Base-by-base conservation (phyloP, 2,329 filamentous ascomycete genomes). In the Colletotrichum theobromicola region DNA sequence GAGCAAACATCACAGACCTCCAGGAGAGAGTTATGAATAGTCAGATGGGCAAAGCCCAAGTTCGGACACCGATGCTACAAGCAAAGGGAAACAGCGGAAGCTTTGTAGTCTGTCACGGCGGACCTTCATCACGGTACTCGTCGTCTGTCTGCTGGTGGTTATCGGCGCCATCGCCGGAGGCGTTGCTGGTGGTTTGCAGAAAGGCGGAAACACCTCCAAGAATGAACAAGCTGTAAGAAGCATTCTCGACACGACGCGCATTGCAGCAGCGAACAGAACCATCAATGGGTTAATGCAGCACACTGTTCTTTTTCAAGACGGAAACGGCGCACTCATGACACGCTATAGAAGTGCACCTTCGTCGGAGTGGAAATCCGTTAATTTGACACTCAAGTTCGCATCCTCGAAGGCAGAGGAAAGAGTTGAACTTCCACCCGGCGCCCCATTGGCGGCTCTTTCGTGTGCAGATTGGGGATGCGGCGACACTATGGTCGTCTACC, bases 31-130 rank as follows among this genome's bases (percentile, higher is more conserved):
- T 18, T 21, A 50, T 9, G 42, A 50, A 5, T 1, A 21, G 21
- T 50, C 42, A n/a, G n/a, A 50, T 50, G 42, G 42, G 9, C n/a
- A 50, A 18, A 10, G n/a, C 12, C 10, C 42, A n/a, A 9, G 18
- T 13, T 18, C 42, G 16, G 42, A 50, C n/a, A 13, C 42, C 1
- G 42, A 50, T 18, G 16, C 18, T 18, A 12, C 8, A 5, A 50
- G 16, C 0, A 13, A 13, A n/a, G 42, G 42, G 4, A 12, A 0
- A 9, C n/a, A n/a, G 12, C 42, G 42, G 7, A 50, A 21, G n/a
- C 21, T 50, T 18, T 50, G 9, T 18, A n/a, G 42, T 21, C 3
- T 50, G 4, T 50, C 10, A 2, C 18, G 16, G 21, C 42, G 42
- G n/a, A 50, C 2, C 5, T 50, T 21, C 1, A 21, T 42, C 8